Base-by-base conservation (phyloP, 140 eudicot species). In the Ambrosia hybrid region DNA sequence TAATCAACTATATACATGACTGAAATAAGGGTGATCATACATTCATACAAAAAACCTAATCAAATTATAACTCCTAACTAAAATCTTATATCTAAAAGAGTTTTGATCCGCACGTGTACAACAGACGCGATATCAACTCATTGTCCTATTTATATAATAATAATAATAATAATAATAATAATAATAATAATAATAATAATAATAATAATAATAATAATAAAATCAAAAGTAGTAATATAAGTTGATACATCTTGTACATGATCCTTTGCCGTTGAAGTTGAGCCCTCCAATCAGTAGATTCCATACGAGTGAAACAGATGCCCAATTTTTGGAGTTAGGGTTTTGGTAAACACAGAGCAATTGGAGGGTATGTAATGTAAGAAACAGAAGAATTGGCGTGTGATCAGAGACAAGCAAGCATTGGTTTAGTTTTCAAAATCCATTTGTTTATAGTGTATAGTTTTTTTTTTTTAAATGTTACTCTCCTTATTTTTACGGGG, bases 261-360 rank as follows among this genome's bases (percentile, higher is more conserved):
- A 14, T 55, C 60, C 60, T 75, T 59, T 88, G 79, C 17, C 95
- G 85, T 14, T 76, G 89, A 46, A 83, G 78, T 71, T 83, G 83
- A 58, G 52, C 58, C 81, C 91, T 81, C 91, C 95, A 88, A 71
- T 88, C 89, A 36, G 82, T 83, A 33, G 64, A 67, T 30, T 85
- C 91, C 86, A 85, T 65, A 7, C 79, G 79, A 5, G 68, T 53
- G 70, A 55, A 21, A 21, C 63, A 59, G 57, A 52, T n/a, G 57
- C 17, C 57, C 6, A n/a, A 52, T 52, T 52, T 17, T 52, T 17
- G 57, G 57, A 52, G 17, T 52, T 52, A 52, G 57, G 57, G 57
- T 52, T 52, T 11, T 4, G 57, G 17, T 52, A 12, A 37, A 61
- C 62, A 15, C 62, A 5, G 10, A 56, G 36, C 76, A 58, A 72